phyloP scores from a whole-genome alignment of 371 early-diverging fungal genomes.

The Haplosporangium sp. region DNA sequence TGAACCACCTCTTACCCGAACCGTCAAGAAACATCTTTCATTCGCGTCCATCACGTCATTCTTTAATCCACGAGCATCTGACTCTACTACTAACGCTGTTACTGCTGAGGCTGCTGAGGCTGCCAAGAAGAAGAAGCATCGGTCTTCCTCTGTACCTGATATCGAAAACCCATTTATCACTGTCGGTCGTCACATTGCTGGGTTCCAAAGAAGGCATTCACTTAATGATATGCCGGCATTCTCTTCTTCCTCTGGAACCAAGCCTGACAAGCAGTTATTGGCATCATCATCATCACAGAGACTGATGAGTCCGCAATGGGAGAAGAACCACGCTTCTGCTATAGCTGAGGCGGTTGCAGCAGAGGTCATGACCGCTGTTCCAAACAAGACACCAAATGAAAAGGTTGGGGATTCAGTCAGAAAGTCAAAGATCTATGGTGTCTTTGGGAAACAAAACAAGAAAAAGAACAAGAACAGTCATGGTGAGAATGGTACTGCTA shows the following conservation, averaged over 20 bases:
- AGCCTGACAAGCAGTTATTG: not conserved
- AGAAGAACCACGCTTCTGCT: not conserved
- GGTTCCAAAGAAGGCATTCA: conserved; percentile 37
- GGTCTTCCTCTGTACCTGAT: conserved; percentile 42
- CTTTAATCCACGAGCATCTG: conserved; percentile 30
- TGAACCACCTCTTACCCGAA: conserved; percentile 25
- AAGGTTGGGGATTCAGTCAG: conserved; percentile 6
- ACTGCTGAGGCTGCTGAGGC: not conserved
- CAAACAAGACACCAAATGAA: not conserved
- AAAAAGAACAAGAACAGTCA: conserved; percentile 16
- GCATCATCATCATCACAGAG: conserved; percentile 1
- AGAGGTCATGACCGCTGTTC: not conserved
- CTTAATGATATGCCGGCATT: conserved; percentile 26
- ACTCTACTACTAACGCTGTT: not conserved
- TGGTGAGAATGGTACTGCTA: not conserved
- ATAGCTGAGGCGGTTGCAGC: not conserved
- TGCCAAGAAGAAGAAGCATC: conserved; percentile 33
- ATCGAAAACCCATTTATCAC: conserved; percentile 23
- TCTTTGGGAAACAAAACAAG: conserved; percentile 37
- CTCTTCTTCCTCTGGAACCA: not conserved
- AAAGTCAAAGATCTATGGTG: conserved; percentile 34
- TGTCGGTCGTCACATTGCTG: conserved; percentile 23
- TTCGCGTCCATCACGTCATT: conserved; percentile 51
- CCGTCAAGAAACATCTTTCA: conserved; percentile 46
- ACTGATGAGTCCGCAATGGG: not conserved